Base-by-base conservation (phyloP, 2,329 filamentous ascomycete genomes). In the Cercospora janseana region DNA sequence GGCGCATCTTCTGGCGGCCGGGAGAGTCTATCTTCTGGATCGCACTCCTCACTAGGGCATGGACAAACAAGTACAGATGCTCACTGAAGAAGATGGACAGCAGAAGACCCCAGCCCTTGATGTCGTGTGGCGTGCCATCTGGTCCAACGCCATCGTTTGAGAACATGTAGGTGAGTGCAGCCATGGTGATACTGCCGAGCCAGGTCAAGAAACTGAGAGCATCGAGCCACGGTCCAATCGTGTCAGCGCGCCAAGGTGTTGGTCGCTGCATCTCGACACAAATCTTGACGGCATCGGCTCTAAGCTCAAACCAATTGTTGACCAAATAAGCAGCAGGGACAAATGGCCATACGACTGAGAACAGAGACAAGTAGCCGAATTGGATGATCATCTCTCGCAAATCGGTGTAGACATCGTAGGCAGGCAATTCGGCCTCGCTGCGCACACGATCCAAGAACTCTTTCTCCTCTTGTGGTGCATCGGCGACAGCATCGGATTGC, bases 241-340 rank as follows among this genome's bases (percentile, higher is more conserved):
- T 93, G 71, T 97, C 93, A 1, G 89, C 84, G 46, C 93, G 83
- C 80, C 87, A 89, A 0, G 93, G 93, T 28, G 88, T 88, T 0
- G 93, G 93, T 3, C 93, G 84, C 63, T 92, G 86, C 76, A 88
- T 91, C 68, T 91, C 86, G 40, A 89, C 78, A 49, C 90, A 90
- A 62, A 97, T 95, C 70, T 98, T 98, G 72, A 95, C 80, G 2
- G 92, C 91, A 66, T 98, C 93, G 0, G 88, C 88, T 32, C 93
- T 87, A 29, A 97, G 80, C 67, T 97, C 93, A 50, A 98, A 75
- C 90, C 92, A 97, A 72, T 97, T 94, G 73, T 97, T 97, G 69
- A 93, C 75, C 9, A 97, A 74, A 73, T 97, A 97, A 1, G 87
- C 92, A 49, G 89, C 78, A 2, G 87, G 85, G 0, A 92, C 91